Percentiles rank a stretch among this genome's conserved stretches.
These are phyloP conservation scores for Phytophthora cactorum DNA, from an alignment of 352 stramenopile genomes.

Conservation along the genomic window DNA sequence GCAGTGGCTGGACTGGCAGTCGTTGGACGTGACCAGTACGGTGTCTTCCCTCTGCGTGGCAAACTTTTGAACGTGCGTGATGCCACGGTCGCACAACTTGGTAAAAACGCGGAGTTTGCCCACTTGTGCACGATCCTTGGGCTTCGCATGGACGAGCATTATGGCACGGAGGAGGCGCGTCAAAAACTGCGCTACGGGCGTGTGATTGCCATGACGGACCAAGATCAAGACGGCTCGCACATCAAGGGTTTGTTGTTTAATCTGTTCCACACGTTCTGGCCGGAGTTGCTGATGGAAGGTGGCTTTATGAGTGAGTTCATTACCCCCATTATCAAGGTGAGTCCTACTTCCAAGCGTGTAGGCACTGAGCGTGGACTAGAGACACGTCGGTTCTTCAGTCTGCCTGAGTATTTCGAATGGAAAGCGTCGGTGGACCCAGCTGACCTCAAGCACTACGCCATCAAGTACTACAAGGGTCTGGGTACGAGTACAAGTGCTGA, in stretches of 20 bases:
- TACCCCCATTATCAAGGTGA: conserved; percentile 99
- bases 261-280: conserved; percentile 99
- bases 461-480: conserved; percentile 99
- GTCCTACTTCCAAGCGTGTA: conserved; percentile 51
- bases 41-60: conserved; percentile 98
- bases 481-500: conserved; percentile 97
- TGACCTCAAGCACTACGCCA: conserved; percentile 91
- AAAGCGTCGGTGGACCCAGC: conserved; percentile 67
- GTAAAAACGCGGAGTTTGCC: conserved; percentile 95
- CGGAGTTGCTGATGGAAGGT: conserved; percentile 93
- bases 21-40: conserved; percentile 98
- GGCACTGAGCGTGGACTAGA: conserved; percentile 73
- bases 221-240: conserved; percentile 99
- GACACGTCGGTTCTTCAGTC: conserved; percentile 95
- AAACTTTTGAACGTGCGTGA: conserved; percentile 95
- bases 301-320: conserved; percentile 99
- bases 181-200: conserved; percentile 97
- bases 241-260: conserved; percentile 99
- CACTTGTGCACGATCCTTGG: conserved; percentile 98
- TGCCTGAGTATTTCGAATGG: conserved; percentile 97
- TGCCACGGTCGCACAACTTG: conserved; percentile 81
- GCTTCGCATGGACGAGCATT: conserved; percentile 96
- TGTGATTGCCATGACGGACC: conserved; percentile 99
- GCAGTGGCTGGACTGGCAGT: conserved; percentile 98
- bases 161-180: conserved; percentile 92